A percentile compares a stretch with the other conserved stretches of the same genome.
Evolutionary conservation across 2,329 filamentous ascomycete species (phyloP).

Genomic region (Ascosphaera aggregata): DNA sequence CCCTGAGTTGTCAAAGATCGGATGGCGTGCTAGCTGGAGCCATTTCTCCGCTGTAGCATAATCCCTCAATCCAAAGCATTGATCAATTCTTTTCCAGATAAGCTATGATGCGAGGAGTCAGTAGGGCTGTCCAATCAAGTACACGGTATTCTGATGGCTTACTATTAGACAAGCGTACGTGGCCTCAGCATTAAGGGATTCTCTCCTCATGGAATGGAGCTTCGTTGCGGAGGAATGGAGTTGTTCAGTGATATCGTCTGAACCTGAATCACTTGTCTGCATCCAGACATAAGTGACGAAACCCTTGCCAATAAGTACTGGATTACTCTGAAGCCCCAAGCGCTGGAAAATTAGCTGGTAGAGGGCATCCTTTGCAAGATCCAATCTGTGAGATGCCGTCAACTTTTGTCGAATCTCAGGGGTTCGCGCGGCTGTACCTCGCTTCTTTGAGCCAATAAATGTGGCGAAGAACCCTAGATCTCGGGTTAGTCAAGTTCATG

Average conservation of each 20-base stretch:
- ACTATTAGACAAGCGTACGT: constrained; percentile 27
- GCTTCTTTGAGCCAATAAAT: constrained; percentile 39
- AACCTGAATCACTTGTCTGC: constrained; percentile 24
- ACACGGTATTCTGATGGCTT: constrained; percentile 3
- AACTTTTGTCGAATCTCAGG: too few species aligned
- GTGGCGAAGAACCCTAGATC: constrained; percentile 33
- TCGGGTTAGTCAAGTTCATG: neutral
- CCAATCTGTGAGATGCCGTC: constrained; percentile 10
- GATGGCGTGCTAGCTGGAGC: constrained; percentile 46
- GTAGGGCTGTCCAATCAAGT: neutral
- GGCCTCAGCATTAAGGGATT: constrained; percentile 32
- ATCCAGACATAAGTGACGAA: constrained; percentile 48
- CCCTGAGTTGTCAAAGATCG: constrained; percentile 41
- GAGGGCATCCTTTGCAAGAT: constrained; percentile 25
- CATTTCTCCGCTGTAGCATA: constrained; percentile 38
- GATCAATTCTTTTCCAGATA: constrained; percentile 59
- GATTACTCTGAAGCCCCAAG: constrained; percentile 26
- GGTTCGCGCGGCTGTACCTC: too few species aligned
- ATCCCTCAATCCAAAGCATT: constrained; percentile 27
- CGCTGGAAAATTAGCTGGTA: constrained; percentile 39
- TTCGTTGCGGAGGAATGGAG: constrained; percentile 5
- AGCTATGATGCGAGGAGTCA: constrained; percentile 26
- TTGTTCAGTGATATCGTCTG: constrained; percentile 13
- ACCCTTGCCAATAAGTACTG: constrained; percentile 43
- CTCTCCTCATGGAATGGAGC: constrained; percentile 23